Evolutionary conservation across 2,329 filamentous ascomycete genomes (phyloP).

Genomic region (Albophoma yamanashiensis): DNA sequence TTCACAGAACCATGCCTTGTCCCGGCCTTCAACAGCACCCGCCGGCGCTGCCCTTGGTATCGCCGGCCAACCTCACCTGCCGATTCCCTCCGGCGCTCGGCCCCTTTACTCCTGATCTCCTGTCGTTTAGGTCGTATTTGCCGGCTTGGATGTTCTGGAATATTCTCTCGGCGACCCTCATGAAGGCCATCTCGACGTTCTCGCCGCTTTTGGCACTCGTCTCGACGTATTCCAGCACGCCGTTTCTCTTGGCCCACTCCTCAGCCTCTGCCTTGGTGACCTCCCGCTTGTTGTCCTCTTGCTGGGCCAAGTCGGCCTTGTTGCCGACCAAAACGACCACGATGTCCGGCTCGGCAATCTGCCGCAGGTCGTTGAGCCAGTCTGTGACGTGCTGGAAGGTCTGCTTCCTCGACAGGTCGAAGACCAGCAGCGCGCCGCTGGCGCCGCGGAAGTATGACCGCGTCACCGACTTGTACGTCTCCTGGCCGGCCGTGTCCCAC

Average conservation of each 20-base stretch:
- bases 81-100: slow-evolving; percentile 37
- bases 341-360: slow-evolving; percentile 92
- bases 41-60: slow-evolving; percentile 26
- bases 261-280: slow-evolving; percentile 77
- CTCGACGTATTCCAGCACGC: slow-evolving; percentile 87
- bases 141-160: slow-evolving; percentile 95
- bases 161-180: slow-evolving; percentile 89
- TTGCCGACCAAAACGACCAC: slow-evolving; percentile 93
- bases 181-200: slow-evolving; percentile 85
- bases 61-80: slow-evolving; percentile 33
- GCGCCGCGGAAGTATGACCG: slow-evolving; percentile 84
- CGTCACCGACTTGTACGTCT: slow-evolving; percentile 95
- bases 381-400: slow-evolving; percentile 84
- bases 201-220: slow-evolving; percentile 93
- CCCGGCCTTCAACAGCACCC: slow-evolving; percentile 33
- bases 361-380: slow-evolving; percentile 88
- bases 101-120: slow-evolving; percentile 83
- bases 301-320: slow-evolving; percentile 70
- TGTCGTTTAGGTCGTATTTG: slow-evolving; percentile 87
- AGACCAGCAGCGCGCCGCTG: slow-evolving; percentile 68
- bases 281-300: slow-evolving; percentile 55
- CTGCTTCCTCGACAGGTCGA: slow-evolving; percentile 77
- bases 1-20: background rate
- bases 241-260: slow-evolving; percentile 78
- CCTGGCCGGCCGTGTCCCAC: slow-evolving; percentile 95